Conservation (phyloP, 139 green algal genomes). For the Monoraphidium neglectum region DNA sequence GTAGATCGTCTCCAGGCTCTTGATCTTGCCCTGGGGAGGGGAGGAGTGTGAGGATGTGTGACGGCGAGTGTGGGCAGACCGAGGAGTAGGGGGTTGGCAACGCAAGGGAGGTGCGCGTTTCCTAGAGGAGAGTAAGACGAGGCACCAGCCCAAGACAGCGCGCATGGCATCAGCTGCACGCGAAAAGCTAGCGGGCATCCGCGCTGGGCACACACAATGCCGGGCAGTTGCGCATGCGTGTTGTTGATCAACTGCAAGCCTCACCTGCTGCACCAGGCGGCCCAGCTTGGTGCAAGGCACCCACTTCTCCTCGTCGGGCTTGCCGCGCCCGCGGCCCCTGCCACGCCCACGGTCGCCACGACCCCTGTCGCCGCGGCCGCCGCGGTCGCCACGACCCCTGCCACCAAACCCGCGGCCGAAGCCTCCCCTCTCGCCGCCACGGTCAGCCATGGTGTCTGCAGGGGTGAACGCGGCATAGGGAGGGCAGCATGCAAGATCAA, state of each 20-base stretch:
- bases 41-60: neutral
- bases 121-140: no score
- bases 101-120: no score
- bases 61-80: neutral
- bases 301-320: constrained; percentile 97
- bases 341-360: constrained; percentile 70
- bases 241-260: no score
- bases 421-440: constrained; percentile 74
- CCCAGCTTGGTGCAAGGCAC: constrained; percentile 98
- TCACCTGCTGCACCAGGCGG: constrained; percentile 93
- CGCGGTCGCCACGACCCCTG: constrained; percentile 65
- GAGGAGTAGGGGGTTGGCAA: no score
- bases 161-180: no score
- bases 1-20: constrained; percentile 99
- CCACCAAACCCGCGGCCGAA: constrained; percentile 93
- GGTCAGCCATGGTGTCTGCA: constrained; percentile 46
- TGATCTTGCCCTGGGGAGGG: constrained; percentile 94
- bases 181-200: no score
- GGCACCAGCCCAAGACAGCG: no score
- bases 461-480: no score
- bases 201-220: no score
- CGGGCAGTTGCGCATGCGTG: no score
- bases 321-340: constrained; percentile 70
- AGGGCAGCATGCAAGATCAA: no score
- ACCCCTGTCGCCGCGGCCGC: constrained; percentile 62